Evolutionary conservation across 345 rosid species (phyloP).

Genomic region (Populus simonii): DNA sequence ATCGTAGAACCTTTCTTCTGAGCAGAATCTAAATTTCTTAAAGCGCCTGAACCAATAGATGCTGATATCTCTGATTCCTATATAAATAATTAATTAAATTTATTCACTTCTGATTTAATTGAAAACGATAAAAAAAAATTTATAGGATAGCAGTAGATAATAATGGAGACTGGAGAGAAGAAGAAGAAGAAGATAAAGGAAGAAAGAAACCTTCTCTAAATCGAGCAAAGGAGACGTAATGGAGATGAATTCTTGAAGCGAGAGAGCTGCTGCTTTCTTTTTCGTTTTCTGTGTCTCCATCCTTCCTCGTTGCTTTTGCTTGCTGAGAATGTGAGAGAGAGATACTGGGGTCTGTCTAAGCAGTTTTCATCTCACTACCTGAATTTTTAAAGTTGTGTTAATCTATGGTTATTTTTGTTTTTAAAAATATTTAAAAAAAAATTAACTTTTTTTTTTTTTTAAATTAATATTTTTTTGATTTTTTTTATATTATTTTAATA

Average conservation of each 20-base stretch:
- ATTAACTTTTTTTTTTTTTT: no score
- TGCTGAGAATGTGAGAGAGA: no score
- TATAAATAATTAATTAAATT: not conserved
- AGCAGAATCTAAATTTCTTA: slow-evolving; percentile 59
- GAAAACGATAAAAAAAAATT: not conserved
- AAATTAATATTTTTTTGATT: no score
- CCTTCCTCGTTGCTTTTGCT: not conserved
- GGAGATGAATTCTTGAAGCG: slow-evolving; percentile 69
- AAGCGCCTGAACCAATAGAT: slow-evolving; percentile 62
- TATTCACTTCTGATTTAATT: no score
- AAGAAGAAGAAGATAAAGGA: not conserved
- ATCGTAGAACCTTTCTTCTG: slow-evolving; percentile 71
- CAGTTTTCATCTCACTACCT: no score
- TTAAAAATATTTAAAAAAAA: no score
- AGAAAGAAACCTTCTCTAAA: slow-evolving; percentile 55
- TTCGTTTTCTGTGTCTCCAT: slow-evolving; percentile 30
- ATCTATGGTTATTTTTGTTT: no score
- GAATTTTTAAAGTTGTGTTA: no score
- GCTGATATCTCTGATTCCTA: slow-evolving; percentile 83
- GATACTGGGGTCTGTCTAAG: no score
- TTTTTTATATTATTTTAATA: no score
- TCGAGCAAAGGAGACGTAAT: slow-evolving; percentile 67
- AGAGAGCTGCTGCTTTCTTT: slow-evolving; percentile 43
- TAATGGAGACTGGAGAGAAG: not conserved
- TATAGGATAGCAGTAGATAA: no score